Base-by-base conservation (phyloP, 2,329 filamentous ascomycete genomes). In the Pyrenochaeta sp. region DNA sequence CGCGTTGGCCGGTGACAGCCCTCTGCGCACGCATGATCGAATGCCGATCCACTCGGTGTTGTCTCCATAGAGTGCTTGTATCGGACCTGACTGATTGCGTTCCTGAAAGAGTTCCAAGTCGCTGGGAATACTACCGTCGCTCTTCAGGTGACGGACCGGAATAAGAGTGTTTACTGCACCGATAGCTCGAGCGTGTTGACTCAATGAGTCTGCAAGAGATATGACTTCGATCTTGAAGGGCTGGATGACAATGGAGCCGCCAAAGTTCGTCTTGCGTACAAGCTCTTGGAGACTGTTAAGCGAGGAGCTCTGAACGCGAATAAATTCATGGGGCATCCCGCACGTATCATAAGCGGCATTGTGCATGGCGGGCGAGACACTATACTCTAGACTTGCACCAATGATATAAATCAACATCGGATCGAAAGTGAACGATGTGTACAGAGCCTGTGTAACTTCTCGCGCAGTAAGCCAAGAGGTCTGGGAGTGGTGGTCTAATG, bases 31-130 rank as follows among this genome's bases (percentile, higher is more conserved):
- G 67, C 89, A 92, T 2, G 88, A 89, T 47, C 88, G 81, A 36
- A 93, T 90, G 4, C 90, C 90, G 30, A 92, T 89, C 87, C 90
- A 93, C 71, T 93, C 90, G 0, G 90, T 92, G 54, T 93, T 93
- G 53, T 92, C 89, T 1, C 90, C 90, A 58, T 91, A 90, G 0
- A 92, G 79, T 0, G 87, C 88, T 56, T 84, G 83, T 6, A 91
- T 84, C 0, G 86, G 84, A 0, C 90, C 89, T 1, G 87, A 82
- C 37, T 85, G 82, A 57, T 88, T 88, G 53, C 87, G 82, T 39
- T 87, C 81, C 27, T 81, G 77, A 39, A 81, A 78, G n/a, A 85
- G 74, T 1, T 81, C 81, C 4, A 75, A 51, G 23, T 85, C 84
- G 27, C 82, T 79, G 0, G 86, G 83, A 0, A 87, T 82, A 31